phyloP scores from a whole-genome alignment of 2,329 filamentous ascomycete genomes.

The Fusarium penzigii region DNA sequence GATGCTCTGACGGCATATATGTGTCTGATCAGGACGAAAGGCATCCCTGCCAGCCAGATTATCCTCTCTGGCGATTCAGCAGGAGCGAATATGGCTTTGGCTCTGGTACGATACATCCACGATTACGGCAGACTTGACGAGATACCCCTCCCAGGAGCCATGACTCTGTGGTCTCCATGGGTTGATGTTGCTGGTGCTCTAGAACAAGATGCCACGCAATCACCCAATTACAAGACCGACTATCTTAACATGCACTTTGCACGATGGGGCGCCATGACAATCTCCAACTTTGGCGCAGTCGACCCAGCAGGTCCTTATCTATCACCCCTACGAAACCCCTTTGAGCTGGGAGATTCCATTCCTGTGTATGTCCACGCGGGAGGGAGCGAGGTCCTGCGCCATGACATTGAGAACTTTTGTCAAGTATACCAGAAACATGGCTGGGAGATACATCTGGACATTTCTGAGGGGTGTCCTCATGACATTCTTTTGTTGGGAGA shows the following conservation, averaged over 20 bases:
- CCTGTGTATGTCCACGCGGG: constrained; percentile 21
- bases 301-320: constrained; percentile 17
- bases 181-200: constrained; percentile 18
- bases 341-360: constrained; percentile 1
- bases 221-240: constrained; percentile 23
- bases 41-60: constrained; percentile 18
- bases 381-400: constrained; percentile 14
- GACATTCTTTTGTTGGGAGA: constrained; percentile 19
- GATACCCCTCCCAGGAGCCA: constrained; percentile 15
- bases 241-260: constrained; percentile 21
- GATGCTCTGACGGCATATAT: constrained; percentile 23
- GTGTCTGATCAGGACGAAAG: constrained; percentile 5
- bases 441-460: constrained; percentile 15
- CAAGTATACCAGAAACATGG: constrained; percentile 14
- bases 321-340: constrained; percentile 21
- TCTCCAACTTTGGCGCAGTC: constrained; percentile 14
- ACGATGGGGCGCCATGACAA: constrained; percentile 18
- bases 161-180: constrained; percentile 24
- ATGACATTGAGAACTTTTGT: constrained; percentile 21
- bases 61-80: constrained; percentile 20
- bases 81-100: constrained; percentile 20
- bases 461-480: constrained; percentile 20
- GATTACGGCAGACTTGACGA: constrained; percentile 12
- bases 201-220: constrained; percentile 14
- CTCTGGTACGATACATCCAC: constrained; percentile 19